Percentiles rank a stretch among this genome's conserved stretches.
These are phyloP conservation scores for Bocquillonia castaneifolia DNA, from an alignment of 441 rosid species.

Conservation along the genomic window DNA sequence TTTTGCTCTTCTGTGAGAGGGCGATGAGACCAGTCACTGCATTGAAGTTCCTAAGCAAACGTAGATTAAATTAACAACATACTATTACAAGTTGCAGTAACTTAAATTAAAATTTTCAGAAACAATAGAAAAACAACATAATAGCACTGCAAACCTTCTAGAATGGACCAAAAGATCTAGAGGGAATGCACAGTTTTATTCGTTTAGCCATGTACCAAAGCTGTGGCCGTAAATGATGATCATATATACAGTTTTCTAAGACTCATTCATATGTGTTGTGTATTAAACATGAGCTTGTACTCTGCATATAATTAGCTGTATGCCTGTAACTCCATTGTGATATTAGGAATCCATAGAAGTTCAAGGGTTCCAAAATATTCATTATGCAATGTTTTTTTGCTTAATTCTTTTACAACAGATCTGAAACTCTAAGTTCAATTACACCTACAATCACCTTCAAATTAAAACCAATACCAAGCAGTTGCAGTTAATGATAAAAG, in stretches of 20 bases:
- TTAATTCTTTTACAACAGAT: neutral
- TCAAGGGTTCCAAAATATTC: neutral
- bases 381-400: neutral
- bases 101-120: constrained; percentile 8
- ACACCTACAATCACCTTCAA: constrained; percentile 3
- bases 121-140: neutral
- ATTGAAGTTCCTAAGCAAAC: constrained; percentile 80
- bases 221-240: neutral
- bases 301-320: neutral
- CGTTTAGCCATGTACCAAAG: neutral
- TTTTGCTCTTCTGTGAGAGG: constrained; percentile 94
- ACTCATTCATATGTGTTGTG: neutral
- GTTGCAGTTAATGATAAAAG: neutral
- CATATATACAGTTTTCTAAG: neutral
- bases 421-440: too few species aligned
- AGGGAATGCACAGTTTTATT: neutral
- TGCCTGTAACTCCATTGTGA: neutral
- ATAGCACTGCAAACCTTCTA: neutral
- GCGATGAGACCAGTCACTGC: constrained; percentile 93
- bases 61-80: constrained; percentile 30
- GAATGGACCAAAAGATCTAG: neutral
- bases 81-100: constrained; percentile 11
- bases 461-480: neutral
- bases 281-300: neutral
- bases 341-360: neutral